A percentile compares a stretch with the other conserved stretches of the same genome.
Evolutionary conservation across 1,284 basidiomycete genomes (phyloP).

Genomic region (Lignosus rhinocerotis): DNA sequence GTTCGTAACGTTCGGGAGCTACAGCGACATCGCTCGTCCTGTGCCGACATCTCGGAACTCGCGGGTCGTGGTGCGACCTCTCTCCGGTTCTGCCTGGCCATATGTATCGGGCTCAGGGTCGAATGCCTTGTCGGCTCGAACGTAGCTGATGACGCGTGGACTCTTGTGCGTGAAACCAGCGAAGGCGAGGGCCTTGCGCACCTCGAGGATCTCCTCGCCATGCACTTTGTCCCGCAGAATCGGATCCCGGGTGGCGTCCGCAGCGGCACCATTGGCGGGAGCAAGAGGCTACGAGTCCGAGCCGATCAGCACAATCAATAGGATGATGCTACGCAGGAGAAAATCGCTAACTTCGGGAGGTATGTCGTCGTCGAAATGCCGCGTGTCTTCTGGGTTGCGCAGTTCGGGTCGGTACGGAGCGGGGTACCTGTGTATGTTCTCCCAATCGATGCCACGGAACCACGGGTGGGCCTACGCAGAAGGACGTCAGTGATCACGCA

Average conservation of each 20-base stretch:
- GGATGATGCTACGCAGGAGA: neutral
- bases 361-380: slow-evolving; percentile 92
- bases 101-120: slow-evolving; percentile 52
- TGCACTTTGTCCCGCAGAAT: slow-evolving; percentile 83
- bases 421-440: slow-evolving; percentile 73
- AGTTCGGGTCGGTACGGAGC: slow-evolving; percentile 91
- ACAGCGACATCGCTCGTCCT: slow-evolving; percentile 80
- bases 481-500: slow-evolving; percentile 26
- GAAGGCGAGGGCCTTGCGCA: slow-evolving; percentile 89
- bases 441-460: slow-evolving; percentile 87
- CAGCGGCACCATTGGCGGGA: slow-evolving; percentile 82
- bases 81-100: slow-evolving; percentile 48
- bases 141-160: slow-evolving; percentile 73
- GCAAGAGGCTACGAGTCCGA: slow-evolving; percentile 68
- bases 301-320: slow-evolving; percentile 8
- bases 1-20: slow-evolving; percentile 11
- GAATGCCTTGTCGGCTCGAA: slow-evolving; percentile 72
- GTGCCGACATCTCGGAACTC: slow-evolving; percentile 57
- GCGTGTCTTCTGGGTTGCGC: slow-evolving; percentile 77
- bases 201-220: slow-evolving; percentile 83
- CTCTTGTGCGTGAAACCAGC: slow-evolving; percentile 89
- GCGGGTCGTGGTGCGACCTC: slow-evolving; percentile 63
- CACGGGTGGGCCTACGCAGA: slow-evolving; percentile 73
- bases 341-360: slow-evolving; percentile 77
- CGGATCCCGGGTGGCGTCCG: slow-evolving; percentile 86